Conservation (phyloP, 139 green algal genomes). For the Coccomyxa sp. region DNA sequence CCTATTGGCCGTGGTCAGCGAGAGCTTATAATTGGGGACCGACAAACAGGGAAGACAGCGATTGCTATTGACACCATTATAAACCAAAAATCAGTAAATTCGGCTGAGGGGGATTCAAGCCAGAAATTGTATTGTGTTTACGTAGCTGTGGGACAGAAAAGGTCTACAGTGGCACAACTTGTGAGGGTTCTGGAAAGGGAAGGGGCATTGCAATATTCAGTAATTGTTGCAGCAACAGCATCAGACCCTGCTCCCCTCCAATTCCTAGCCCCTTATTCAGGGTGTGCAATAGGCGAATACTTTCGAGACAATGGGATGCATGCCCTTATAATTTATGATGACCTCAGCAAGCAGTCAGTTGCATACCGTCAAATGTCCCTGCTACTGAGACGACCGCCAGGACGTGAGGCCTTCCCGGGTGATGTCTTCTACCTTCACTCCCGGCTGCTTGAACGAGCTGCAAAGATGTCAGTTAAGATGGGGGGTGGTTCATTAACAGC, state of each 20-base stretch:
- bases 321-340: slow-evolving; percentile 86
- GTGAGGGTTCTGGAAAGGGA: slow-evolving; percentile 72
- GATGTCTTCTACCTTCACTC: slow-evolving; percentile 92
- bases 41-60: slow-evolving; percentile 90
- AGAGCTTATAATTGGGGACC: slow-evolving; percentile 90
- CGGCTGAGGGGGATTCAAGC: slow-evolving; percentile 17
- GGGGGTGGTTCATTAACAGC: slow-evolving; percentile 73
- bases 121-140: slow-evolving; percentile 89
- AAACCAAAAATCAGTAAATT: slow-evolving; percentile 42
- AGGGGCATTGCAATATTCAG: slow-evolving; percentile 41
- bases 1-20: slow-evolving; percentile 87
- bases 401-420: slow-evolving; percentile 83
- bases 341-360: slow-evolving; percentile 88
- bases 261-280: slow-evolving; percentile 91
- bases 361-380: slow-evolving; percentile 93
- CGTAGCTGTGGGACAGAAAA: slow-evolving; percentile 82
- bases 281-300: slow-evolving; percentile 77
- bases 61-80: slow-evolving; percentile 84
- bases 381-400: slow-evolving; percentile 82
- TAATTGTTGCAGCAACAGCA: slow-evolving; percentile 83
- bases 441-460: slow-evolving; percentile 73
- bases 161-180: slow-evolving; percentile 82
- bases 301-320: slow-evolving; percentile 78
- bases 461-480: slow-evolving; percentile 70
- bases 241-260: slow-evolving; percentile 85